These are phyloP conservation scores for Blastocystis sp. DNA, from an alignment of 352 stramenopile species.

Conservation along the genomic window DNA sequence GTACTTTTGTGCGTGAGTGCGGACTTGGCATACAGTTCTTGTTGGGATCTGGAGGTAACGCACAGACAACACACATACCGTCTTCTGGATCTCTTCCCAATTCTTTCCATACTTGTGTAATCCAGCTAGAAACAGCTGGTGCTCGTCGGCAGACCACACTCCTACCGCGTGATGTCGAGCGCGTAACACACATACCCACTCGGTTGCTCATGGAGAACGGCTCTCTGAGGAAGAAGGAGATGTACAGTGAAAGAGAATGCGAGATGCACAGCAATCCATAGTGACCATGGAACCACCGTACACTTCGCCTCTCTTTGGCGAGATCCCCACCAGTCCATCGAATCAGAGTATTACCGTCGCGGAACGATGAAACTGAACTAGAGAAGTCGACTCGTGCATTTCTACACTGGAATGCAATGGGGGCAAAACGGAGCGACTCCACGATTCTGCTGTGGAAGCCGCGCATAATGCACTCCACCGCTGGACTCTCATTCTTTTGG, in stretches of 20 bases:
- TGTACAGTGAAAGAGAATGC: not conserved
- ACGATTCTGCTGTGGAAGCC: too few species aligned
- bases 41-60: conserved; percentile 7
- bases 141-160: conserved; percentile 10
- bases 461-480: too few species aligned
- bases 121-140: conserved; percentile 14
- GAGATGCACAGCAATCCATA: too few species aligned
- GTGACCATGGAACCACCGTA: too few species aligned
- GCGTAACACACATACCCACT: not conserved
- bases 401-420: too few species aligned
- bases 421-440: too few species aligned
- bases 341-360: too few species aligned
- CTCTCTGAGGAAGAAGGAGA: not conserved
- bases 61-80: not conserved
- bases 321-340: too few species aligned
- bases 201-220: not conserved
- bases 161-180: not conserved
- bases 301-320: too few species aligned
- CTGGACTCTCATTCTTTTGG: not conserved
- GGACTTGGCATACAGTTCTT: conserved; percentile 6
- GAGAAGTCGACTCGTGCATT: too few species aligned
- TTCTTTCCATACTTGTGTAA: conserved; percentile 13
- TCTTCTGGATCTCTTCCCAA: conserved; percentile 10
- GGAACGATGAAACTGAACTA: too few species aligned
- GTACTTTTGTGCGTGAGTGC: conserved; percentile 43